Evolutionary conservation across 192 early-diverging fungal species (phyloP).

Genomic region (Phycomyces nitens): DNA sequence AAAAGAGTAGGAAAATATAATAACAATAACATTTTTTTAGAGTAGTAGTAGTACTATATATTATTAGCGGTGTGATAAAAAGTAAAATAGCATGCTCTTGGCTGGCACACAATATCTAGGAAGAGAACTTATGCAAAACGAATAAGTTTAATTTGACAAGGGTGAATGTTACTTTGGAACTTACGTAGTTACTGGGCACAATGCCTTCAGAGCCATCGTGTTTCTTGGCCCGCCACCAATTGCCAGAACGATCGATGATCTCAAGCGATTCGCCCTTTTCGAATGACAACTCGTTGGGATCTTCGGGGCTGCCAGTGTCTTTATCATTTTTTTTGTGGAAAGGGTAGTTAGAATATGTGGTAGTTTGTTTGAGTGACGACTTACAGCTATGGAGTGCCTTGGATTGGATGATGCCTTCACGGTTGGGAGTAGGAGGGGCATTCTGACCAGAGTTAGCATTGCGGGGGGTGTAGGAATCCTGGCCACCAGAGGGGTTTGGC

Average conservation of each 20-base stretch:
- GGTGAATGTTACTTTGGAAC: too few species aligned
- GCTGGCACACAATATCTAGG: too few species aligned
- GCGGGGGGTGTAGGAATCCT: background rate
- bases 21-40: too few species aligned
- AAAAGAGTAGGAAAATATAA: background rate
- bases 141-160: too few species aligned
- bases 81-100: too few species aligned
- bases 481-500: background rate
- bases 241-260: slow-evolving; percentile 87
- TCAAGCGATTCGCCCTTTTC: slow-evolving; percentile 82
- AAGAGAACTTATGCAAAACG: too few species aligned
- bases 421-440: background rate
- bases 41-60: too few species aligned
- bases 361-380: too few species aligned
- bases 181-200: slow-evolving; percentile 82
- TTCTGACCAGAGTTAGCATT: background rate
- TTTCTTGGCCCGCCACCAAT: slow-evolving; percentile 94
- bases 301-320: slow-evolving; percentile 84
- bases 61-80: too few species aligned
- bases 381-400: slow-evolving; percentile 11
- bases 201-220: slow-evolving; percentile 78
- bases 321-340: too few species aligned
- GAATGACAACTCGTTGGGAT: slow-evolving; percentile 90
- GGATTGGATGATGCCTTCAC: background rate
- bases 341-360: too few species aligned